Base-by-base conservation (phyloP, 805 yeast genomes). In the Metschnikowia noctiluminum region DNA sequence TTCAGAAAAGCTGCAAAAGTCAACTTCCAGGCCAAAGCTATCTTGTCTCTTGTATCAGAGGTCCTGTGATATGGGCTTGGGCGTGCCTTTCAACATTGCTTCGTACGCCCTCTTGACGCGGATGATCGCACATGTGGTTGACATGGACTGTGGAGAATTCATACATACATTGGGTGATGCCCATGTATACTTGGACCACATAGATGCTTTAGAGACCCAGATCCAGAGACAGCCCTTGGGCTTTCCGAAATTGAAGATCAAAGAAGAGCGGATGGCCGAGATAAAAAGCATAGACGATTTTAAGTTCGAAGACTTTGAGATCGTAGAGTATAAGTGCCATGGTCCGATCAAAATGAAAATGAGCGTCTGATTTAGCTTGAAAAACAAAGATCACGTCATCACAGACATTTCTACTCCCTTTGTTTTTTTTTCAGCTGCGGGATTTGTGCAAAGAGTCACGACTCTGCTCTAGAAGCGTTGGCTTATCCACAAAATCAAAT, bases 11-110 rank as follows among this genome's bases (percentile, higher is more conserved):
- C 58, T 49, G 49, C 45, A 45, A 27, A 58, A 52, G 28, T 27
- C 51, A 7, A 31, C 44, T 21, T 50, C 62, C 4, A 81, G 69
- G 58, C 95, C 95, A 21, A 82, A 77, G 60, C 77, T 94, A 48
- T 87, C 94, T 11, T 94, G 99, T 65, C 79, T 86, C 50, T 73
- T 94, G 73, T 94, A 94, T 68, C 99, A 94, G 71, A 81, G 99
- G 61, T 87, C 96, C n/a, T 92, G 98, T 68, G 99, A 94, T 63
- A 91, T 94, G 97, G 99, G 99, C 0, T 78, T 94, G n/a, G 99
- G 99, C 12, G 98, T 94, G 21, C 99, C 99, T 0, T 94, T 94
- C 69, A 94, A 94, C 64, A 94, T 94, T 61, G 99, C 99, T 0
- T 89, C 97, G 0, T 94, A 94, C 64, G 96, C 99, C 0, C 73